Percentiles rank a stretch among this genome's conserved stretches.
Conservation (phyloP, 139 green algal genomes). For the Chlamydomonas sphaeroides region DNA sequence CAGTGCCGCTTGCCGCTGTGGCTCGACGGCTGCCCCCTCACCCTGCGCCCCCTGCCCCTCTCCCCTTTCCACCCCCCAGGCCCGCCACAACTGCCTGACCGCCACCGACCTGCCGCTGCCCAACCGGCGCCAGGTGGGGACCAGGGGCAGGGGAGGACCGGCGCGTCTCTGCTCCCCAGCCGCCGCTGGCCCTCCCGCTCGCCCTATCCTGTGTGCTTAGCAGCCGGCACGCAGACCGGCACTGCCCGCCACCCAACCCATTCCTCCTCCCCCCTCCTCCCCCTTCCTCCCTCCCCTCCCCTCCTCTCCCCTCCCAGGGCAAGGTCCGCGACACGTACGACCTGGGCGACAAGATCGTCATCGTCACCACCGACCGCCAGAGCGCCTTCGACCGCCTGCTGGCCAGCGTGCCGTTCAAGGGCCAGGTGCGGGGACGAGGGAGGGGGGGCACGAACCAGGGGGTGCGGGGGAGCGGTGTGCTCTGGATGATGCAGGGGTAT, state of each 20-base stretch:
- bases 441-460: background rate
- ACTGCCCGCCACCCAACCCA: background rate
- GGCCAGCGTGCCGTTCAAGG: conserved; percentile 95
- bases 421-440: conserved; percentile 57
- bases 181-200: background rate
- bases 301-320: conserved; percentile 62
- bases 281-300: background rate
- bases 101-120: conserved; percentile 49
- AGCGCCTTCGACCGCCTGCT: conserved; percentile 96
- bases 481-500: no score
- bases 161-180: background rate
- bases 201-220: background rate
- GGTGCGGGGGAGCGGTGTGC: no score
- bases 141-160: background rate
- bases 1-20: no score
- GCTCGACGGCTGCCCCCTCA: background rate
- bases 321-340: conserved; percentile 98
- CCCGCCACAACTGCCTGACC: conserved; percentile 42
- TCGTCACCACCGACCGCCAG: conserved; percentile 97
- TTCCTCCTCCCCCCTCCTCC: background rate
- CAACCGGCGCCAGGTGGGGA: conserved; percentile 39
- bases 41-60: background rate
- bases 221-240: no score
- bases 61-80: background rate
- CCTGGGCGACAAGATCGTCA: conserved; percentile 86